These are phyloP conservation scores for Paecilomyces niveus DNA, from an alignment of 2,329 filamentous ascomycete species.

Conservation along the genomic window DNA sequence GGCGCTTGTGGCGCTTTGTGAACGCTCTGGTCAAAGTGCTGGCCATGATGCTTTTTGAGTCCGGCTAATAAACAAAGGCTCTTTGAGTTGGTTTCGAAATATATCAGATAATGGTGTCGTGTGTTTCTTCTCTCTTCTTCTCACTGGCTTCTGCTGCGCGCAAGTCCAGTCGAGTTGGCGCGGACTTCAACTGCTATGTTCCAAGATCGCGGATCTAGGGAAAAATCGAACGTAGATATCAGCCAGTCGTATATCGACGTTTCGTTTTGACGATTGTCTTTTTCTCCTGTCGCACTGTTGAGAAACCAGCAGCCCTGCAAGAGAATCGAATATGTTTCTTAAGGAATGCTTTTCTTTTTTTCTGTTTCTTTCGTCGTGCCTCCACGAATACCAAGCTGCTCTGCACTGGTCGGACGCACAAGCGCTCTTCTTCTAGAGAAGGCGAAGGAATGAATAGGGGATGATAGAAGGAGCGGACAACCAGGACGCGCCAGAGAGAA, in stretches of 20 bases:
- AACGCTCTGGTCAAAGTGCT: conserved; percentile 36
- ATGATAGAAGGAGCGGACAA: conserved; percentile 30
- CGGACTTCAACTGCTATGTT: neutral
- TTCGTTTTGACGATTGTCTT: neutral
- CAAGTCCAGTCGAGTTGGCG: neutral
- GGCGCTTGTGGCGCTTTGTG: conserved; percentile 41
- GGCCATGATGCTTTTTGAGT: conserved; percentile 24
- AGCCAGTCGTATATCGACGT: neutral
- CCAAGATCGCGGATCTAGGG: conserved; percentile 5
- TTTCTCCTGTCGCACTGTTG: neutral
- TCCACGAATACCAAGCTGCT: neutral
- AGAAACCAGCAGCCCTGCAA: neutral
- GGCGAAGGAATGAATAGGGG: conserved; percentile 13
- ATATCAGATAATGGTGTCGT: neutral
- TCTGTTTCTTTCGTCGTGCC: neutral
- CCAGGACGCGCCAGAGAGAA: conserved; percentile 25
- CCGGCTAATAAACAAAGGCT: neutral
- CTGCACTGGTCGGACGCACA: conserved; percentile 6
- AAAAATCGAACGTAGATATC: neutral
- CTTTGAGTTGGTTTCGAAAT: neutral
- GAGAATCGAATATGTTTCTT: neutral
- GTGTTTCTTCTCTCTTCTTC: neutral
- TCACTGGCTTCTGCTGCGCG: neutral
- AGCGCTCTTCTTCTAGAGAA: conserved; percentile 11
- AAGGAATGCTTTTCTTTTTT: neutral